Evolutionary conservation across 2,329 filamentous ascomycete species (phyloP).

Genomic region (Curvularia lunata): DNA sequence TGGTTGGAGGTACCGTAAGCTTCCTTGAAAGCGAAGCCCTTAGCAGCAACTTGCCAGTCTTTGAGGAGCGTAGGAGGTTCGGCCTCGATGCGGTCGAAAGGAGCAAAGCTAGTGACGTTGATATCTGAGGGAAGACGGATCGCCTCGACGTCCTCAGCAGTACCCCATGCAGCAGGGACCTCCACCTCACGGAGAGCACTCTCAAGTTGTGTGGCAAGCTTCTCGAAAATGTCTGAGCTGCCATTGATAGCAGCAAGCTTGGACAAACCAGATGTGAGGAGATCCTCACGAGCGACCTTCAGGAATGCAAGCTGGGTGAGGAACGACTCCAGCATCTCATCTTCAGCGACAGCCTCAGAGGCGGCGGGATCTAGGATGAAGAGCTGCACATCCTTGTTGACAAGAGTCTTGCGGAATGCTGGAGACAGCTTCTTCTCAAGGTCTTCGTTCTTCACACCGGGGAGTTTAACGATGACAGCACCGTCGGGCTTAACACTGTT

Average conservation of each 20-base stretch:
- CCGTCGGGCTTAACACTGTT: conserved; percentile 72
- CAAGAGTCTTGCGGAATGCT: conserved; percentile 72
- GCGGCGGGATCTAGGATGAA: conserved; percentile 76
- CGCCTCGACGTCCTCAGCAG: conserved; percentile 62
- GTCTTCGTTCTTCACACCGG: conserved; percentile 84
- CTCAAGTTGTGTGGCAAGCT: conserved; percentile 65
- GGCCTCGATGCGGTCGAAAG: conserved; percentile 76
- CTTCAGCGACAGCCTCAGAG: conserved; percentile 71
- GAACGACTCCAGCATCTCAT: conserved; percentile 66
- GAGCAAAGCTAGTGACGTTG: conserved; percentile 79
- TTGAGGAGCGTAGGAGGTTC: conserved; percentile 72
- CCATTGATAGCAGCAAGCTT: conserved; percentile 70
- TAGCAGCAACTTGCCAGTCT: conserved; percentile 83
- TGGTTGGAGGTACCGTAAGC: conserved; percentile 76
- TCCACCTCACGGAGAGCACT: conserved; percentile 75
- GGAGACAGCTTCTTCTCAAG: conserved; percentile 83
- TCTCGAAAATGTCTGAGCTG: conserved; percentile 67
- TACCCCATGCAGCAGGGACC: conserved; percentile 80
- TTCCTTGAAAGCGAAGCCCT: conserved; percentile 92
- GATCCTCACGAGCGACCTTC: conserved; percentile 72
- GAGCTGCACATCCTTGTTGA: conserved; percentile 72
- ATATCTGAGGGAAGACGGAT: conserved; percentile 67
- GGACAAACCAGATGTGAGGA: conserved; percentile 66
- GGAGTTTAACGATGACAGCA: conserved; percentile 75
- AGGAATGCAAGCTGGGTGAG: conserved; percentile 84